phyloP scores from a whole-genome alignment of 2,329 filamentous ascomycete genomes.

The Pestalotiopsis sp. region DNA sequence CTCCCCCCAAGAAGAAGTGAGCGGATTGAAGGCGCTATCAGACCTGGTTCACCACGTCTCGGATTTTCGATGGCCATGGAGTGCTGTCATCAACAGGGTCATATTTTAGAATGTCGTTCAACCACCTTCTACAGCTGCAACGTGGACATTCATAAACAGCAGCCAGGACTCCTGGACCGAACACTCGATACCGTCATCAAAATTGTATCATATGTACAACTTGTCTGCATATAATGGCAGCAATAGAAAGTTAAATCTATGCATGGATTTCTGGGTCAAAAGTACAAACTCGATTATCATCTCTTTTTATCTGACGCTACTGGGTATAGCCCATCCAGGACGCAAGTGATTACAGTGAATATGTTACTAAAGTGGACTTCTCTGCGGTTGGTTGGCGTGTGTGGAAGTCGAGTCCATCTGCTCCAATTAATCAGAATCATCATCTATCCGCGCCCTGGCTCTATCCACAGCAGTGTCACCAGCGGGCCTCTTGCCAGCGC shows the following conservation, averaged over 20 bases:
- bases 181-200: neutral
- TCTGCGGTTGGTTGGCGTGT: neutral
- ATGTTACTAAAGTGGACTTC: neutral
- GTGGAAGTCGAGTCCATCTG: neutral
- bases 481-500: conserved; percentile 42
- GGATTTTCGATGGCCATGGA: neutral
- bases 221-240: conserved; percentile 27
- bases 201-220: conserved; percentile 28
- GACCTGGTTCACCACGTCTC: too few species aligned
- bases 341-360: neutral
- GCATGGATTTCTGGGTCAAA: neutral
- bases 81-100: neutral
- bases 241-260: neutral
- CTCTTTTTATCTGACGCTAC: conserved; percentile 1
- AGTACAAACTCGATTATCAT: conserved; percentile 3
- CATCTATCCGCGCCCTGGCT: conserved; percentile 60
- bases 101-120: neutral
- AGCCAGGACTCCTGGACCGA: neutral
- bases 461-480: conserved; percentile 64
- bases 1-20: conserved; percentile 37
- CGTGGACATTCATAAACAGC: neutral
- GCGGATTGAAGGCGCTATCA: conserved; percentile 28
- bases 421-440: conserved; percentile 57
- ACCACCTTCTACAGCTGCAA: neutral
- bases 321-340: conserved; percentile 7